These are phyloP conservation scores for Colletotrichum sansevieriae DNA, from an alignment of 2,329 filamentous ascomycete genomes.

Conservation along the genomic window DNA sequence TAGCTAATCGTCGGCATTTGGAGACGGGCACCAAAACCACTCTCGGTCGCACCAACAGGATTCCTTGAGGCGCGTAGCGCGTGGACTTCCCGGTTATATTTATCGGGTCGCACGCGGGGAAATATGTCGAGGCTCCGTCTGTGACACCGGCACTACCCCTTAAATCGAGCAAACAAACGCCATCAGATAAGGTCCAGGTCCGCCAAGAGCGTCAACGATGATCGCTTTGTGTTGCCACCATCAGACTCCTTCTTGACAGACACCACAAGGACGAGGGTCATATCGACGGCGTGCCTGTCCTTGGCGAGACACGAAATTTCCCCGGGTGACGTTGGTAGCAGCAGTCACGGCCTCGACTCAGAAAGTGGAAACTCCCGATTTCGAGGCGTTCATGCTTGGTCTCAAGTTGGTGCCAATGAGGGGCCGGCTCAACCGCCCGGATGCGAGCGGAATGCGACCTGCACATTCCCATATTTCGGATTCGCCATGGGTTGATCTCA, in stretches of 20 bases:
- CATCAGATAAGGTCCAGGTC: not conserved
- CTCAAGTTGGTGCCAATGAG: constrained; percentile 9
- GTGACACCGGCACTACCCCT: not conserved
- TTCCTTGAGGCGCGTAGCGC: not conserved
- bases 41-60: not conserved
- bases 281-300: constrained; percentile 4
- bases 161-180: constrained; percentile 22
- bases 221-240: too few relatives aligned
- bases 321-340: constrained; percentile 3
- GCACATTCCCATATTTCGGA: not conserved
- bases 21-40: too few relatives aligned
- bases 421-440: not conserved
- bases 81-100: not conserved
- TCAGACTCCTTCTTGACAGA: too few relatives aligned
- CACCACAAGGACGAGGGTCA: too few relatives aligned
- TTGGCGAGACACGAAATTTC: not conserved
- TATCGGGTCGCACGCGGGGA: constrained; percentile 12
- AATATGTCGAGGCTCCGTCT: not conserved
- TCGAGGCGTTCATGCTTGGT: not conserved
- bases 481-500: not conserved
- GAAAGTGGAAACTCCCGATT: not conserved
- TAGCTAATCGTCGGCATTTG: not conserved
- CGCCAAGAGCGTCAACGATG: too few relatives aligned
- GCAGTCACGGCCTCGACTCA: not conserved
- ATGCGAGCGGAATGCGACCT: not conserved